Evolutionary conservation across 2,329 filamentous ascomycete species (phyloP).

Genomic region (Ramichloridium luteum): DNA sequence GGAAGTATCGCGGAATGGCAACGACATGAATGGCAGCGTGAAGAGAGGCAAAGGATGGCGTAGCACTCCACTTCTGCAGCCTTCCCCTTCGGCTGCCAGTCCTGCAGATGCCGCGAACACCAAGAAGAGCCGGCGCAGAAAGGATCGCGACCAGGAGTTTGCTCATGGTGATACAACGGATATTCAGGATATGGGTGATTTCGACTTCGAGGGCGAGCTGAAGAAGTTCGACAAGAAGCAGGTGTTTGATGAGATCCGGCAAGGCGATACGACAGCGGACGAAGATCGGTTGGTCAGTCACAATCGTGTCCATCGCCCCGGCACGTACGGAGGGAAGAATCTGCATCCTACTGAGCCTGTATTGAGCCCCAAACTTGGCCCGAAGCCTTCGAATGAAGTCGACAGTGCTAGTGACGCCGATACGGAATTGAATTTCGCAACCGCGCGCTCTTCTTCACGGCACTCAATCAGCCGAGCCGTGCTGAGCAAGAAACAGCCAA

Average conservation of each 20-base stretch:
- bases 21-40: slow-evolving; percentile 26
- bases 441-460: slow-evolving; percentile 22
- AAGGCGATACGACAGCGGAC: slow-evolving; percentile 79
- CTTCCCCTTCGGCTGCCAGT: slow-evolving; percentile 37
- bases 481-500: slow-evolving; percentile 22
- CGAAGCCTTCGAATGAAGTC: slow-evolving; percentile 19
- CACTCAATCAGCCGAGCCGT: slow-evolving; percentile 16
- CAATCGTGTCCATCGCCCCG: slow-evolving; percentile 51
- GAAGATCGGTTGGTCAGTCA: slow-evolving; percentile 82
- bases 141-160: slow-evolving; percentile 63
- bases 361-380: slow-evolving; percentile 44
- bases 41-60: slow-evolving; percentile 53
- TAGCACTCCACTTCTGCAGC: slow-evolving; percentile 55
- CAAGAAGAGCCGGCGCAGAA: slow-evolving; percentile 33
- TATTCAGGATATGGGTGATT: slow-evolving; percentile 83
- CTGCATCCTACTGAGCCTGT: slow-evolving; percentile 87
- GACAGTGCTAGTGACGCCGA: slow-evolving; percentile 25
- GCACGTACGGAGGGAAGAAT: slow-evolving; percentile 63
- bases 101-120: slow-evolving; percentile 10
- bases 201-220: slow-evolving; percentile 80
- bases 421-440: slow-evolving; percentile 24
- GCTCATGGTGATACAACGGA: slow-evolving; percentile 93
- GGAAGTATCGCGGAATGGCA: slow-evolving; percentile 26
- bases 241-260: slow-evolving; percentile 83
- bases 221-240: slow-evolving; percentile 91